phyloP scores from a whole-genome alignment of 768 basidiomycete genomes.

The Termitomyces eurrhizus region DNA sequence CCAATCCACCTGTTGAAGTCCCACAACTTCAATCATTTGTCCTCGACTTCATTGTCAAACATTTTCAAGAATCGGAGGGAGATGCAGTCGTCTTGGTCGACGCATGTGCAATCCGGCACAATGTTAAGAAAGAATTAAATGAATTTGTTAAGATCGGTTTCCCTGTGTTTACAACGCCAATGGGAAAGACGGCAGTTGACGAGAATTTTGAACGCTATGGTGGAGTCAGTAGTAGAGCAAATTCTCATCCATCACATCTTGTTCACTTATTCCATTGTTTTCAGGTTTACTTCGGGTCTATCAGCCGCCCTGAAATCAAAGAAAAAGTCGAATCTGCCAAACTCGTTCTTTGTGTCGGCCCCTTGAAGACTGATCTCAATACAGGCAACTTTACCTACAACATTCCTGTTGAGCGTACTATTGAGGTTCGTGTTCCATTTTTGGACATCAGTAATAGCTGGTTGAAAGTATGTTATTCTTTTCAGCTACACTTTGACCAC shows the following conservation, averaged over 20 bases:
- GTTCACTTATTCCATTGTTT: neutral
- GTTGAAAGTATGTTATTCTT: slow-evolving; percentile 1
- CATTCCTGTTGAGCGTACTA: slow-evolving; percentile 50
- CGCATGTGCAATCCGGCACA: slow-evolving; percentile 74
- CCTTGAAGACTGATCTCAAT: slow-evolving; percentile 77
- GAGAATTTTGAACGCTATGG: slow-evolving; percentile 74
- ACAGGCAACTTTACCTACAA: slow-evolving; percentile 83
- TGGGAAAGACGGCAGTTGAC: slow-evolving; percentile 75
- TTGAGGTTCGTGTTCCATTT: slow-evolving; percentile 52
- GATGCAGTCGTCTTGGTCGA: slow-evolving; percentile 78
- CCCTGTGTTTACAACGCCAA: slow-evolving; percentile 71
- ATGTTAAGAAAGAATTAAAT: slow-evolving; percentile 55
- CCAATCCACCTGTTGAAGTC: slow-evolving; percentile 49
- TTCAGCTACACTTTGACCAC: slow-evolving; percentile 66
- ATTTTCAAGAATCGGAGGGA: slow-evolving; percentile 57
- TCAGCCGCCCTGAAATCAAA: slow-evolving; percentile 63
- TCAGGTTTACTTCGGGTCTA: slow-evolving; percentile 73
- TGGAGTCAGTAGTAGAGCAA: slow-evolving; percentile 54
- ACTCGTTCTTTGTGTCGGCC: slow-evolving; percentile 70
- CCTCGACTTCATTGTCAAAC: slow-evolving; percentile 63
- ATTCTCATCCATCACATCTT: neutral
- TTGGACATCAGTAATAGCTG: neutral
- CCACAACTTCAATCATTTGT: slow-evolving; percentile 61
- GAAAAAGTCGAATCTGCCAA: slow-evolving; percentile 72
- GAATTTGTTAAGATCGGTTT: slow-evolving; percentile 68